Evolutionary conservation across 768 basidiomycete species (phyloP), one percentile per base, ranked within the genome.

Genomic region (Termitomyces sp.): DNA sequence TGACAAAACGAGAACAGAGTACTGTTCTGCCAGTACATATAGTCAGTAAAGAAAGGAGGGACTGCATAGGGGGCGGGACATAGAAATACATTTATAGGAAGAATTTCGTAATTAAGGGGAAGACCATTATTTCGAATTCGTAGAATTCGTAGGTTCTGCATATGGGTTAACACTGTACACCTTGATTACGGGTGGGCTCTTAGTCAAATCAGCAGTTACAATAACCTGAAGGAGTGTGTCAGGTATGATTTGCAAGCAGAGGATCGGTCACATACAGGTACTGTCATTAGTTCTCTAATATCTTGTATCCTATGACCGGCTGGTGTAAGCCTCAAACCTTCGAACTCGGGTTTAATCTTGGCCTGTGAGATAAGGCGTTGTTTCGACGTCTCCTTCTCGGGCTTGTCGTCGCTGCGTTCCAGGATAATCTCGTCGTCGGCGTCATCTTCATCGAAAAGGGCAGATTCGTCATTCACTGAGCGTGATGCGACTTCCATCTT

Each of bases 151-250:
- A 47, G 75, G 72, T 60, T 81, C 80, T 43, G 91, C 87, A 71
- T 91, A 95, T 8, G 94, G 94, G 69, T 94, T 94, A 67, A 94
- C 90, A 66, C 92, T 94, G 79, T 94, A 94, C 57, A 98, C 94
- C 73, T 97, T 95, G 80, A 98, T 90, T 66, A 98, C 92, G 4
- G 94, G 94, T 42, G 94, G 94, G 64, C 90, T 93, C 83, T 96
- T 97, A 61, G 92, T 93, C 64, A 96, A 74, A 71, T 98, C 94
- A 33, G 93, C 93, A 43, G 94, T 95, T 64, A 97, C 87, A 66
- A 97, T 95, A 64, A 95, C 93, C 92, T 94, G 59, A 49, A 56
- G 32, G 13, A 33, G 54, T 36, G 54, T 36, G 54, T 61, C 48
- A 66, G 59, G 60, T 14, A 13, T n/a, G 35, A 6, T 22, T 24